These are phyloP conservation scores for Hypomontagnella monticulosa DNA, from an alignment of 495 filamentous ascomycete species.

Conservation along the genomic window DNA sequence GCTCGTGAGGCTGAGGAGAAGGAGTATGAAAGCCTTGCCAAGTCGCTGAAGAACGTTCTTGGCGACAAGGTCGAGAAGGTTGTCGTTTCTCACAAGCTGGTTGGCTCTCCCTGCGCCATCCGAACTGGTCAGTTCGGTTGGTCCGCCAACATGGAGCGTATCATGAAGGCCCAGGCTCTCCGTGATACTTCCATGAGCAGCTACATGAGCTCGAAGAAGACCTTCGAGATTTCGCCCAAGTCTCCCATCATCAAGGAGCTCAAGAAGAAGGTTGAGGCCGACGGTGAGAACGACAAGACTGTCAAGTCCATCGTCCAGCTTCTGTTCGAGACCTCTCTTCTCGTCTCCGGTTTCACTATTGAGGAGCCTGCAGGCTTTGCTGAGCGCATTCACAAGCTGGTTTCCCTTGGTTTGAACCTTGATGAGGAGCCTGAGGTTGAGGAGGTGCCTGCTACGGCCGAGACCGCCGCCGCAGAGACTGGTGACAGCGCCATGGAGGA, in stretches of 20 bases:
- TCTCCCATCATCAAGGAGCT: constrained; percentile 98
- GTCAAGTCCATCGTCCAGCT: constrained; percentile 99
- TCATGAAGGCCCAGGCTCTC: constrained; percentile 99
- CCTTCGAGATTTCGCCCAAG: constrained; percentile 99
- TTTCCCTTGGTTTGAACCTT: constrained; percentile 93
- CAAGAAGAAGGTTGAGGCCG: constrained; percentile 96
- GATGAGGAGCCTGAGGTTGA: constrained; percentile 87
- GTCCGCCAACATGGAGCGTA: constrained; percentile 99
- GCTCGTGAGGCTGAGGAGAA: constrained; percentile 96
- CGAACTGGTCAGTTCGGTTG: constrained; percentile 99
- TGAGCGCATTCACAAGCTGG: constrained; percentile 98
- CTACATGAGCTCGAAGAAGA: constrained; percentile 99
- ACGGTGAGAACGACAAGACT: constrained; percentile 96
- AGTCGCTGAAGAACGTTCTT: constrained; percentile 97
- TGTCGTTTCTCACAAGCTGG: constrained; percentile 97
- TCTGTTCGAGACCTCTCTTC: constrained; percentile 96
- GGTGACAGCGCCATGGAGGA: constrained; percentile 72
- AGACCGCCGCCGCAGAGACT: constrained; percentile 62
- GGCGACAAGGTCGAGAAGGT: constrained; percentile 99
- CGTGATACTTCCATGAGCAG: constrained; percentile 99
- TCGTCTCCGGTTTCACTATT: constrained; percentile 99
- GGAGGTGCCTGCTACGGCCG: constrained; percentile 68
- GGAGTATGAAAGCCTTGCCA: constrained; percentile 92
- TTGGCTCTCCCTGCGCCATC: constrained; percentile 96
- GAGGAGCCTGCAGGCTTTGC: constrained; percentile 98